phyloP scores from a whole-genome alignment of 768 basidiomycete species.

The Cystofilobasidium ferigula region DNA sequence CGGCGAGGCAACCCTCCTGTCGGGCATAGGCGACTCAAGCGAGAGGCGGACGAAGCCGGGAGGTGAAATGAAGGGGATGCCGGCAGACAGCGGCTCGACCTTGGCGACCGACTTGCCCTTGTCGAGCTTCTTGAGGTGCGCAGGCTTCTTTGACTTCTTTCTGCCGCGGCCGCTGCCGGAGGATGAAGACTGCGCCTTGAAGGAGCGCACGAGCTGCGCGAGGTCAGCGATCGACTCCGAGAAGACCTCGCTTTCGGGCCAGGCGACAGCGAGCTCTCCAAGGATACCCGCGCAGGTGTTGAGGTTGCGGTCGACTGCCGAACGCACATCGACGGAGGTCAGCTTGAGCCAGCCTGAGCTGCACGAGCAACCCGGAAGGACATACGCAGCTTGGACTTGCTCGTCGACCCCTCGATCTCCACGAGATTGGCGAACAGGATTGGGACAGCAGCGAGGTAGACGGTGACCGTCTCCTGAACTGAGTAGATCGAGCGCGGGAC shows the following conservation, averaged over 20 bases:
- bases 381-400: background rate
- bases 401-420: no score
- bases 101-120: background rate
- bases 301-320: background rate
- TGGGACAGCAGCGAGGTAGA: background rate
- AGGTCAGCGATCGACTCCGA: background rate
- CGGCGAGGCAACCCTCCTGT: background rate
- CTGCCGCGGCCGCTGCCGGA: background rate
- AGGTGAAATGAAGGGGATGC: background rate
- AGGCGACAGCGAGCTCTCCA: background rate
- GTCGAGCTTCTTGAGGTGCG: background rate
- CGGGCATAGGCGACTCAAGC: background rate
- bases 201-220: background rate
- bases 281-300: background rate
- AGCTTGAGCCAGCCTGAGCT: background rate
- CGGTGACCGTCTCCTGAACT: background rate
- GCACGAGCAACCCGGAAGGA: background rate
- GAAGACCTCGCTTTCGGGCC: background rate
- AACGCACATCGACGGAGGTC: background rate
- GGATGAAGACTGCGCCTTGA: background rate
- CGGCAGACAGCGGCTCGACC: background rate
- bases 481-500: conserved; percentile 11
- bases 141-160: background rate
- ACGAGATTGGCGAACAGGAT: background rate
- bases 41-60: no score